Conservation (phyloP, 2,329 filamentous ascomycete species). For the Myriosclerotinia curreyana region DNA sequence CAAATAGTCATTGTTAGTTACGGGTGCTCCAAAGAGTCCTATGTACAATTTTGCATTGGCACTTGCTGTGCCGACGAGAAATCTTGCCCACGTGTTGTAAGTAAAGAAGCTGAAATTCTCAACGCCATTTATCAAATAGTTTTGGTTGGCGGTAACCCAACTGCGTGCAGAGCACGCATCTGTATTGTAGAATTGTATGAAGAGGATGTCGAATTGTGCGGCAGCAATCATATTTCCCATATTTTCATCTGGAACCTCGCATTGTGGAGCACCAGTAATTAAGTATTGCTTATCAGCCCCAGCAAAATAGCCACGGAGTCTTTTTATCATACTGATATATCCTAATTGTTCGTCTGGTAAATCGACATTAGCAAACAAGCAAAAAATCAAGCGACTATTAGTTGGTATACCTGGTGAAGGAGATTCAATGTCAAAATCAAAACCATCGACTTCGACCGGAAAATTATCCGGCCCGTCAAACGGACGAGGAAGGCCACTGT, state of each 20-base stretch:
- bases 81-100: slow-evolving; percentile 30
- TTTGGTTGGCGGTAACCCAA: slow-evolving; percentile 21
- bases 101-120: slow-evolving; percentile 25
- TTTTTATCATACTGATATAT: slow-evolving; percentile 35
- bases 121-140: not conserved
- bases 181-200: slow-evolving; percentile 40
- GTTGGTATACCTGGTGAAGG: slow-evolving; percentile 24
- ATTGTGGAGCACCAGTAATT: slow-evolving; percentile 39
- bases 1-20: slow-evolving; percentile 30
- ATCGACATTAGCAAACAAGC: not conserved
- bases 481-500: slow-evolving; percentile 34
- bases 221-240: slow-evolving; percentile 34
- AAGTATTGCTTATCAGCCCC: slow-evolving; percentile 33
- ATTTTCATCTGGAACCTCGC: slow-evolving; percentile 33
- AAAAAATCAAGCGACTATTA: not conserved
- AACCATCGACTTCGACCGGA: slow-evolving; percentile 36
- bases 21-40: slow-evolving; percentile 32
- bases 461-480: slow-evolving; percentile 29
- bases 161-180: slow-evolving; percentile 32
- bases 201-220: slow-evolving; percentile 37
- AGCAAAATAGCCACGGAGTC: slow-evolving; percentile 32
- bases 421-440: no score
- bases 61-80: slow-evolving; percentile 28
- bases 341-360: slow-evolving; percentile 29
- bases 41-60: slow-evolving; percentile 35